Conservation (phyloP, 2,329 filamentous ascomycete species). For the Ilyonectria mors-panacis region DNA sequence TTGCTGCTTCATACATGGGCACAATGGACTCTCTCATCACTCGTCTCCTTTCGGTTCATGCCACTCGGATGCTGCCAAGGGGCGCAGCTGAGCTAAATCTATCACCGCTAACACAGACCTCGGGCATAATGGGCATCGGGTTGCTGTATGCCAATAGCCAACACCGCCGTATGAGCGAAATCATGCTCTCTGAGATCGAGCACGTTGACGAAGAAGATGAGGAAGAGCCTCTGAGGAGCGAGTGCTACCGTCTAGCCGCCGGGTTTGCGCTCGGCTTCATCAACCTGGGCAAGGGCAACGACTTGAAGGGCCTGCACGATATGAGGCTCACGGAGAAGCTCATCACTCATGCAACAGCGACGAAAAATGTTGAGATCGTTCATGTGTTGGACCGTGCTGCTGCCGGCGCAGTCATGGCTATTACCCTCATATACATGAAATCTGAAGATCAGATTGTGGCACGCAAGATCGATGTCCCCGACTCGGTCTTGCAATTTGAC, state of each 20-base stretch:
- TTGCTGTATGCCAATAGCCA: conserved; percentile 95
- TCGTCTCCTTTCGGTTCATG: conserved; percentile 92
- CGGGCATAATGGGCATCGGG: conserved; percentile 97
- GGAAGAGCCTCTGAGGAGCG: conserved; percentile 87
- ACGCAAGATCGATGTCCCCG: conserved; percentile 92
- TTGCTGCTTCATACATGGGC: conserved; percentile 94
- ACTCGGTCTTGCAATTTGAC: conserved; percentile 92
- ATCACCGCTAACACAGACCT: conserved; percentile 93
- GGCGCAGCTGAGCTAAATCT: conserved; percentile 96
- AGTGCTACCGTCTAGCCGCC: conserved; percentile 95
- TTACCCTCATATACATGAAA: conserved; percentile 97
- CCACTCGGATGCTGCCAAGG: conserved; percentile 92
- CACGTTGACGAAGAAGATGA: conserved; percentile 85
- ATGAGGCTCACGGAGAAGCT: conserved; percentile 94
- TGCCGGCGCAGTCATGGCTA: conserved; percentile 91
- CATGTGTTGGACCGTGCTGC: conserved; percentile 94
- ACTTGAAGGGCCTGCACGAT: conserved; percentile 90
- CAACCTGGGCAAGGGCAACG: conserved; percentile 91
- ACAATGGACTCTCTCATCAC: conserved; percentile 98
- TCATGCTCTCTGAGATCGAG: conserved; percentile 98
- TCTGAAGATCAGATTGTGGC: conserved; percentile 90
- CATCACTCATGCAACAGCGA: conserved; percentile 86
- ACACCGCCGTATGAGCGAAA: conserved; percentile 97
- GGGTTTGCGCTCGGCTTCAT: conserved; percentile 95
- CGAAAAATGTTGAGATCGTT: conserved; percentile 91